Conservation (phyloP, 139 green algal species). For the Gonium pectorale region DNA sequence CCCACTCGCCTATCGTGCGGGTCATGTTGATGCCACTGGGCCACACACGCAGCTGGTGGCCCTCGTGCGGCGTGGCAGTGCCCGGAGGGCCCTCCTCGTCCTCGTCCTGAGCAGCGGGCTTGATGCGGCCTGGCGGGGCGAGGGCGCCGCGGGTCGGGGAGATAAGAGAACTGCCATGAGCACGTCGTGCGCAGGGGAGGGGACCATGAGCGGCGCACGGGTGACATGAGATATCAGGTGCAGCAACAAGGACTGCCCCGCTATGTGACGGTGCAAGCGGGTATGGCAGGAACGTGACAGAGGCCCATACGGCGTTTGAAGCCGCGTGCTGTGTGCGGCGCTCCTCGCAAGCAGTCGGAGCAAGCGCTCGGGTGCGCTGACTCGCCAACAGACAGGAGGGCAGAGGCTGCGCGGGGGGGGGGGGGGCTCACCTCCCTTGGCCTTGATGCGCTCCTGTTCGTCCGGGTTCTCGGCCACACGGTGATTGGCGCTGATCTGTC, state of each 20-base stretch:
- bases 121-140: conserved; percentile 18
- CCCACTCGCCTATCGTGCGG: conserved; percentile 78
- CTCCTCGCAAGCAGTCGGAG: too few species aligned
- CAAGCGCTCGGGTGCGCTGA: too few species aligned
- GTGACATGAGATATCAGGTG: too few species aligned
- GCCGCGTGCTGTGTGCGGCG: too few species aligned
- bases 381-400: too few species aligned
- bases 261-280: too few species aligned
- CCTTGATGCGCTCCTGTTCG: conserved; percentile 76
- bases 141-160: not conserved
- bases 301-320: too few species aligned
- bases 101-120: conserved; percentile 24
- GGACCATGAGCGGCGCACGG: too few species aligned
- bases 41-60: conserved; percentile 81
- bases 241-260: too few species aligned
- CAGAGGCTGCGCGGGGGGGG: too few species aligned
- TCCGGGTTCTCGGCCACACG: conserved; percentile 75
- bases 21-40: conserved; percentile 92
- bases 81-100: not conserved
- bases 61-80: conserved; percentile 3
- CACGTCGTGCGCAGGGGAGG: not conserved
- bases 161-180: not conserved
- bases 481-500: conserved; percentile 76
- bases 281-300: too few species aligned
- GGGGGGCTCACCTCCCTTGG: conserved; percentile 64